Evolutionary conservation across 108 stramenopile species (phyloP), one percentile per base, ranked within the genome.

Genomic region (Discostella stelligeroides): DNA sequence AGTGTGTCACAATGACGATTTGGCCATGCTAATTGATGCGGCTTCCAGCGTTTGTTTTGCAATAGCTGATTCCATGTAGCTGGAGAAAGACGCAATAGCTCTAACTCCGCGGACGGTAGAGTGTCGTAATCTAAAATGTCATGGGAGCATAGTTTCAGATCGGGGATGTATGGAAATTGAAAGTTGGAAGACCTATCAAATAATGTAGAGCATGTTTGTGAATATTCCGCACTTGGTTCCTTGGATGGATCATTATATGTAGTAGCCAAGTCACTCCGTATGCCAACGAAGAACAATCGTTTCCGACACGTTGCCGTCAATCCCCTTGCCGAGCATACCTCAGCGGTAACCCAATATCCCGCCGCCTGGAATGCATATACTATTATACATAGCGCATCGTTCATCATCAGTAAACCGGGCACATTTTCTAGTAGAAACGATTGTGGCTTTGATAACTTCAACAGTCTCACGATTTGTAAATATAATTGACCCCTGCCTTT

Each of bases 371-470:
- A 70, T 34, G 86, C 73, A 9, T 63, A 25, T 28, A 90, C 23
- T 57, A 91, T 91, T 13, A 28, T 47, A 48, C 68, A 47, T 47
- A 78, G 63, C 0, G 85, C 74, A 20, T 87, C 79, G 1, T 82
- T 68, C 85, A 87, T 88, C 5, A 41, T 71, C 15, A 80, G 27
- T 18, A 94, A 66, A 47, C 89, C 92, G 1, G 86, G 90, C 12
- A 94, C 92, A 81, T 94, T 94, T 63, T 94, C 92, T 17, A 94
- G 65, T 43, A 94, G 55, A 46, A 91, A 91, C 23, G 76, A 81
- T 61, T 76, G 84, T 25, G 92, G 92, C 59, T 76, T 60, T 9
- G 76, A 78, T n/a, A 82, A 40, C 48, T 78, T 61, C 38, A 94
- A 66, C 11, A 77, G 47, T 29, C 92, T 84, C 23, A 94, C 87